Evolutionary conservation across 768 basidiomycete genomes (phyloP), one percentile per base, ranked within the genome.

Genomic region (Lentinula lateritia): DNA sequence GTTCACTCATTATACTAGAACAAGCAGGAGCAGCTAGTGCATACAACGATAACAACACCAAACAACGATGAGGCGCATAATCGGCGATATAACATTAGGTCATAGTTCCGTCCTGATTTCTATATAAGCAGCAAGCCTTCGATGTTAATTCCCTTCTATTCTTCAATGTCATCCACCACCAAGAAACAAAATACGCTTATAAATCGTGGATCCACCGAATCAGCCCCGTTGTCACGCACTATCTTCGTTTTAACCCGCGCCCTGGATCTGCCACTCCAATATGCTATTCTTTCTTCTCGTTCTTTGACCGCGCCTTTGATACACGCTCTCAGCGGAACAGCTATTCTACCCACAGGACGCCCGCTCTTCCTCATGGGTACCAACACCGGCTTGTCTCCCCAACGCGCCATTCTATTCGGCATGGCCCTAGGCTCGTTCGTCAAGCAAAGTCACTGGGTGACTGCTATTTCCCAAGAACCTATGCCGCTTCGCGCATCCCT

Each of bases 401-500:
- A 59, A 23, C 45, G 58, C 12, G 48, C 58, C 5, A 59, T 59
- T 10, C 20, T 59, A 4, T 59, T 59, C 35, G 34, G 45, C 15
- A 59, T 59, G 58, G 58, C 46, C 15, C 15, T 59, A 18, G 58
- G 58, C 6, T 46, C 58, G 13, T 46, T 59, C 45, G 46, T 50
- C 20, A 59, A 59, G n/a, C 58, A 59, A 13, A 48, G 34, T 10
- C 20, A 59, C 38, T 59, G 58, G 58, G 58, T 34, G 5, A 20
- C 28, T 28, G 15, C 18, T 8, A 59, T 59, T 38, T 46, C 43
- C 6, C 43, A 46, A 23, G 58, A 59, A 38, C n/a, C 45, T 7
- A n/a, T 59, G n/a, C 5, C 58, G 9, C 34, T 34, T 8, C n/a
- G 12, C 8, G 32, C 18, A 10, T 23, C 58, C 9, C 45, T 5